Evolutionary conservation across 73 alveolate species (phyloP), one percentile per base, ranked within the genome.

Genomic region (Paramecium biaurelia): DNA sequence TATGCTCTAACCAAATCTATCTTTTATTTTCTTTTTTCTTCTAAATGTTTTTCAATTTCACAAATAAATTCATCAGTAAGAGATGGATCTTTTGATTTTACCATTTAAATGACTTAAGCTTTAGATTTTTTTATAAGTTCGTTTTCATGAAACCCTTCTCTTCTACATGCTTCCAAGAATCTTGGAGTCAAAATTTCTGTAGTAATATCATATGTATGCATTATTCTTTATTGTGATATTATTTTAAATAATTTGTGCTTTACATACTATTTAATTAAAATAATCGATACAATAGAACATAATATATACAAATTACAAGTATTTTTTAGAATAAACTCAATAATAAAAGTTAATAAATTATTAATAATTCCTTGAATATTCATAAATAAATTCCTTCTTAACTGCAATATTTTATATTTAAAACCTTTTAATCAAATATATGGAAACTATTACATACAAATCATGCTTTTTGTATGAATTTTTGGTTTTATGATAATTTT

Each of bases 121-220:
- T 26, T 43, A 11, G 90, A 5, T 43, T 79, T 79, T 42, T 21
- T 41, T 18, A 79, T 30, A 8, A 79, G 47, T 47, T 79, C 90
- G 1, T 24, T 37, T 30, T 28, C 26, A 47, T 41, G 90, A 79
- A 79, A 24, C 1, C 90, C 90, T 79, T 79, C 90, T 34, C 90
- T 79, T 79, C 72, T 79, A 63, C 90, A 79, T 6, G 90, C 90
- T 41, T 79, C 90, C 14, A 79, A 20, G 30, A 79, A 79, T 21
- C 90, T 79, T n/a, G 90, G 90, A 45, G 90, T 79, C 53, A 79
- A 34, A 43, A 63, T 79, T 79, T 38, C 90, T 18, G 45, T 8
- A 0, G 90, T 41, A 12, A 79, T 79, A 23, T 43, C 56, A 45
- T 43, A 79, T 20, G 74, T 23, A 63, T 32, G 41, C 84, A 63